phyloP scores from a whole-genome alignment of 139 green algal species.

The Klebsormidium nitens region DNA sequence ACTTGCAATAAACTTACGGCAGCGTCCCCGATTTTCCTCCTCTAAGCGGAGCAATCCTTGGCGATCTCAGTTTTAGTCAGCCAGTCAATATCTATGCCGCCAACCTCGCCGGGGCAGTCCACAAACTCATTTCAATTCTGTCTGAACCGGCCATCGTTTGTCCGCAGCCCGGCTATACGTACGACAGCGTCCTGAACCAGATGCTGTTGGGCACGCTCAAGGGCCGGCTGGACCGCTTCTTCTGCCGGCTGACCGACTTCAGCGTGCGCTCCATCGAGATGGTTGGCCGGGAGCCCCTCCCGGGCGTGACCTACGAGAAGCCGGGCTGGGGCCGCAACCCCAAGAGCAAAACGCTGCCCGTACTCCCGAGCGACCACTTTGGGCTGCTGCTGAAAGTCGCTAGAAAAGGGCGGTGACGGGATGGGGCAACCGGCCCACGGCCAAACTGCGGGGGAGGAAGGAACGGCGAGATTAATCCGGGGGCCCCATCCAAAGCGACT shows the following conservation, averaged over 20 bases:
- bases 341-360: conserved; percentile 27
- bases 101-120: too few species aligned
- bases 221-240: conserved; percentile 39
- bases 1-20: too few species aligned
- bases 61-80: too few species aligned
- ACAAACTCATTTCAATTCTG: too few species aligned
- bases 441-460: too few species aligned
- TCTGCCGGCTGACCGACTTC: conserved; percentile 31
- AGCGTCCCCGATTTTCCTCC: too few species aligned
- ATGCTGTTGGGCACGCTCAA: conserved; percentile 37
- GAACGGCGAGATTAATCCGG: too few species aligned
- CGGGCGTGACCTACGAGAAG: conserved; percentile 43
- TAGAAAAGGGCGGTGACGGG: background rate
- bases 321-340: conserved; percentile 9
- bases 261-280: conserved; percentile 34
- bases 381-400: conserved; percentile 34
- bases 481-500: too few species aligned
- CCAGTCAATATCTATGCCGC: too few species aligned
- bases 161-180: conserved; percentile 35
- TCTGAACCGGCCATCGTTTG: too few species aligned
- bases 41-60: too few species aligned
- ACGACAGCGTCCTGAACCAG: conserved; percentile 37
- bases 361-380: conserved; percentile 48
- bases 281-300: conserved; percentile 38
- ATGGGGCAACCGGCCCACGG: too few species aligned